A percentile compares a stretch with the other conserved stretches of the same genome.
Conservation (phyloP, 1,284 basidiomycete species). For the Trichosporon coremiiforme region DNA sequence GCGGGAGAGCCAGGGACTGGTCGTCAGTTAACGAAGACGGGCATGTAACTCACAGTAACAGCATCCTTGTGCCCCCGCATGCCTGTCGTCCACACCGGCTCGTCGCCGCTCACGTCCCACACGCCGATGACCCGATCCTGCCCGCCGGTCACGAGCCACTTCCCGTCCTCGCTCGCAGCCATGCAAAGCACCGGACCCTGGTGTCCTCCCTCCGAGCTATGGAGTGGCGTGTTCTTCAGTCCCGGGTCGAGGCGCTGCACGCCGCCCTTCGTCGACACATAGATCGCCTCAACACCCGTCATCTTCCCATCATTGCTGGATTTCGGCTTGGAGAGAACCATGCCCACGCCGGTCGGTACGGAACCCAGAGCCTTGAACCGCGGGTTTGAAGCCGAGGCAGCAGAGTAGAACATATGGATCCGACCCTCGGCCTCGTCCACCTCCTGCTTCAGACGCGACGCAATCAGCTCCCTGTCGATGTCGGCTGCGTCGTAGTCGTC, state of each 20-base stretch:
- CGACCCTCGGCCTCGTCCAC: constrained; percentile 61
- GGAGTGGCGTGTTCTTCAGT: constrained; percentile 28
- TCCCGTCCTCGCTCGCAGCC: constrained; percentile 82
- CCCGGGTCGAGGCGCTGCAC: constrained; percentile 69
- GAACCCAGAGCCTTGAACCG: constrained; percentile 26
- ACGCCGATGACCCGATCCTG: constrained; percentile 77
- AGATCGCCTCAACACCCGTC: constrained; percentile 22
- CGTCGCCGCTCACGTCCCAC: constrained; percentile 72
- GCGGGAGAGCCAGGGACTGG: constrained; percentile 76
- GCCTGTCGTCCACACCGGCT: constrained; percentile 70
- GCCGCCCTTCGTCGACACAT: constrained; percentile 75
- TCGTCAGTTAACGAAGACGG: neutral
- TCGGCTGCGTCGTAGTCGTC: constrained; percentile 91
- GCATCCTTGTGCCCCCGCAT: constrained; percentile 83
- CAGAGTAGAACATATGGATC: constrained; percentile 59
- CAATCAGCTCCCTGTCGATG: constrained; percentile 88
- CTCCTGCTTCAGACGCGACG: constrained; percentile 83
- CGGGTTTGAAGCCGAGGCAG: neutral
- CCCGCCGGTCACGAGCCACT: constrained; percentile 81
- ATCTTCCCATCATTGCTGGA: neutral
- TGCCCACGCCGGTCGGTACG: constrained; percentile 26
- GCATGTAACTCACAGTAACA: constrained; percentile 69
- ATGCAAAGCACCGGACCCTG: constrained; percentile 80
- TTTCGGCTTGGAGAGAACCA: neutral
- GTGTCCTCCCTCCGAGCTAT: constrained; percentile 67